Evolutionary conservation across 73 alveolate genomes (phyloP).

Genomic region (Paramecium tetraurelia): DNA sequence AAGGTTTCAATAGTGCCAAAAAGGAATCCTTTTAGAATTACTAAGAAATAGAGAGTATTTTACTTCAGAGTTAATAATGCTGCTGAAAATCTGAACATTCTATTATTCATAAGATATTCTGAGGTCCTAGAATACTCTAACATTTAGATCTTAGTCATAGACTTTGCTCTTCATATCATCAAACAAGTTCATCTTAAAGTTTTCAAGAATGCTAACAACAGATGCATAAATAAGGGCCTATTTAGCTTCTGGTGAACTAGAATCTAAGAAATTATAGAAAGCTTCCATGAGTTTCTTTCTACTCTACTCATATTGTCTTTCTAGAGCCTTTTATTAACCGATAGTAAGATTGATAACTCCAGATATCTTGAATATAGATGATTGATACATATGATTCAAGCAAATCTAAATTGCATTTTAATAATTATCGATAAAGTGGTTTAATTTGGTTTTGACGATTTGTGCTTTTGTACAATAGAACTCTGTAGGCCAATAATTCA

Average conservation of each 20-base stretch:
- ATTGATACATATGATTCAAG: not conserved
- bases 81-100: not conserved
- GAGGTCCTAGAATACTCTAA: not conserved
- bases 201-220: slow-evolving; percentile 36
- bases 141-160: slow-evolving; percentile 1
- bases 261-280: not conserved
- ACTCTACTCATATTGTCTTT: slow-evolving; percentile 1
- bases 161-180: slow-evolving; percentile 42
- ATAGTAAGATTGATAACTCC: not conserved
- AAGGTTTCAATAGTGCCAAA: not conserved
- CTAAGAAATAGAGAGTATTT: not conserved
- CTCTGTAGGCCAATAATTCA: not conserved
- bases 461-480: not conserved
- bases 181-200: slow-evolving; percentile 4
- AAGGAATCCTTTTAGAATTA: not conserved
- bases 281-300: slow-evolving; percentile 35
- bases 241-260: not conserved
- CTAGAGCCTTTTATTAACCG: slow-evolving; percentile 13
- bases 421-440: not conserved
- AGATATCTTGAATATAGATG: not conserved
- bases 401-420: not conserved
- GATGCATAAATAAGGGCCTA: not conserved
- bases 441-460: not conserved
- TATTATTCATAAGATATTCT: slow-evolving; percentile 32
- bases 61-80: not conserved